Conservation (phyloP, 1,284 basidiomycete genomes). For the Schizophyllum commune region DNA sequence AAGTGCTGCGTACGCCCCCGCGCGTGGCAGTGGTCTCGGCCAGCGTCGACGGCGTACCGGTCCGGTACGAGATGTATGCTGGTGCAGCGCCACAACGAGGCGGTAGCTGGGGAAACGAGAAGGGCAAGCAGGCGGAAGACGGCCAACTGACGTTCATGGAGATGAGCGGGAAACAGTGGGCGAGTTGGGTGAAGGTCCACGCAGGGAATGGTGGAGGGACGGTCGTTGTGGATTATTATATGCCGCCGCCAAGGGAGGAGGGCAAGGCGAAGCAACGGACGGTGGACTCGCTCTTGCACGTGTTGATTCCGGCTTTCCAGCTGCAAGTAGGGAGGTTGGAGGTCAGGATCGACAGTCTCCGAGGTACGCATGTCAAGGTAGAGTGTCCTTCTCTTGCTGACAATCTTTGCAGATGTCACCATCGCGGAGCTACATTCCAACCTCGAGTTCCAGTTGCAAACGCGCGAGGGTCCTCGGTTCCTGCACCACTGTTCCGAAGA, state of each 20-base stretch:
- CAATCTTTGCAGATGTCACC: conserved; percentile 28
- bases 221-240: conserved; percentile 58
- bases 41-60: conserved; percentile 57
- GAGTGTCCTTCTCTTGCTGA: conserved; percentile 9
- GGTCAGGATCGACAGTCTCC: conserved; percentile 43
- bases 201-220: conserved; percentile 40
- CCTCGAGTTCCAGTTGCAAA: conserved; percentile 35
- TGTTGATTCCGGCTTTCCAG: conserved; percentile 62
- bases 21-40: conserved; percentile 49
- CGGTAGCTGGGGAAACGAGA: conserved; percentile 15
- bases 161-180: conserved; percentile 47
- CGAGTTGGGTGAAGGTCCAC: conserved; percentile 56
- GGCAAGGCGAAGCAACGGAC: conserved; percentile 26
- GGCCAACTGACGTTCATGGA: conserved; percentile 39
- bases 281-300: conserved; percentile 26
- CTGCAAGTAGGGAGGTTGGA: conserved; percentile 58
- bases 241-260: conserved; percentile 21
- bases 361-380: conserved; percentile 33
- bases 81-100: conserved; percentile 11
- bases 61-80: conserved; percentile 45
- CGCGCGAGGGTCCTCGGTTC: conserved; percentile 29
- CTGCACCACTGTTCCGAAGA: conserved; percentile 48
- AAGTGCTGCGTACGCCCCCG: conserved; percentile 19
- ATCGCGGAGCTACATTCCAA: conserved; percentile 38
- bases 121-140: conserved; percentile 26